Evolutionary conservation across 257 asterid genomes (phyloP).

Genomic region (Fraxinus excelsior): DNA sequence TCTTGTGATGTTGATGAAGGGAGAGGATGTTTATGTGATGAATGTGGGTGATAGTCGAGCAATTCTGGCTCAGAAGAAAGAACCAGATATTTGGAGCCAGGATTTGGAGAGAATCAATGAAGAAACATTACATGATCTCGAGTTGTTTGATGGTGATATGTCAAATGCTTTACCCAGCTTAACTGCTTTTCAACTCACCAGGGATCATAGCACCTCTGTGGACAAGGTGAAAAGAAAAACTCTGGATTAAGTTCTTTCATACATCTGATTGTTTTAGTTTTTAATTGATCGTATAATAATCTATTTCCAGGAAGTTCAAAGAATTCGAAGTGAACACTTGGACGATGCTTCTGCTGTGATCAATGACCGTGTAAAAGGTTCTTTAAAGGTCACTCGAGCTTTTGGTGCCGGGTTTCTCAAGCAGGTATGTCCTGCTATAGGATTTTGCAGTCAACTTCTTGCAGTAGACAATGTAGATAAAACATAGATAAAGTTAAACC

Average conservation of each 20-base stretch:
- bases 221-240: conserved; percentile 59
- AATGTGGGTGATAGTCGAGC: conserved; percentile 98
- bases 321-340: conserved; percentile 72
- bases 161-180: conserved; percentile 43
- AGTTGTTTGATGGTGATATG: conserved; percentile 59
- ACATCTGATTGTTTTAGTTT: conserved; percentile 1
- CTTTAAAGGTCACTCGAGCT: conserved; percentile 94
- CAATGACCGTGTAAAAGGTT: conserved; percentile 94
- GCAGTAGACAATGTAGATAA: conserved; percentile 11
- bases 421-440: conserved; percentile 57
- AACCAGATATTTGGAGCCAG: conserved; percentile 93
- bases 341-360: conserved; percentile 75
- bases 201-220: conserved; percentile 85
- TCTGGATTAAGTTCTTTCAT: neutral
- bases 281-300: conserved; percentile 18
- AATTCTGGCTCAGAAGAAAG: conserved; percentile 69
- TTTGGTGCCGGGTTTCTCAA: conserved; percentile 99
- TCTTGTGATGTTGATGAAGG: conserved; percentile 93
- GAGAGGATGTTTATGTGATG: conserved; percentile 90
- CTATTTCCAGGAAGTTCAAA: conserved; percentile 64
- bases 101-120: conserved; percentile 93
- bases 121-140: conserved; percentile 76
- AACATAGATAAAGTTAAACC: conserved; percentile 20
- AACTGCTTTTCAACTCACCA: conserved; percentile 72
- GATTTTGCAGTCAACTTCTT: conserved; percentile 22